Conservation (phyloP, 1,139 yeast species). For the Candida tropicalis region DNA sequence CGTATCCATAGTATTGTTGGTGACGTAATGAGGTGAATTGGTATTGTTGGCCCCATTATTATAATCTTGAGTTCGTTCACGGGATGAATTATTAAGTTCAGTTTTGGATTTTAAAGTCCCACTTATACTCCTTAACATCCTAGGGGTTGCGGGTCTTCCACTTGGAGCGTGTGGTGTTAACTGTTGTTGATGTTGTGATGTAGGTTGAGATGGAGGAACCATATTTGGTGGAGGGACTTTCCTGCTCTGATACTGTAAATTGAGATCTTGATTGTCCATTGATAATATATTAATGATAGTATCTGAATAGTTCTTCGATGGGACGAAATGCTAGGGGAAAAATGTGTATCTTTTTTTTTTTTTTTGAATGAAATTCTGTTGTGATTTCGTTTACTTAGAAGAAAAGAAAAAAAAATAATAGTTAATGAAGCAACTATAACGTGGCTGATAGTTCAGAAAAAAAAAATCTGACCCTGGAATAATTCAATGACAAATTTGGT, state of each 20-base stretch:
- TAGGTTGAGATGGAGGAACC: slow-evolving; percentile 3
- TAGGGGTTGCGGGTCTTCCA: slow-evolving; percentile 69
- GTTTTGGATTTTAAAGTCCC: slow-evolving; percentile 30
- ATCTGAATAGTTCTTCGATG: not conserved
- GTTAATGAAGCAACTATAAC: slow-evolving; percentile 7
- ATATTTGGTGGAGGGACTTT: slow-evolving; percentile 8
- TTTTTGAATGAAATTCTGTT: not conserved
- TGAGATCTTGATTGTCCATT: slow-evolving; percentile 11
- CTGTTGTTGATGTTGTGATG: slow-evolving; percentile 6
- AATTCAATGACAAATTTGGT: slow-evolving; percentile 2
- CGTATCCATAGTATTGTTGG: slow-evolving; percentile 15
- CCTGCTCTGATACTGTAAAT: slow-evolving; percentile 8
- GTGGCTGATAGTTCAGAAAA: slow-evolving; percentile 5
- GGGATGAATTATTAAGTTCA: slow-evolving; percentile 10
- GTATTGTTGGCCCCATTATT: slow-evolving; percentile 1
- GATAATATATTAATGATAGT: not conserved
- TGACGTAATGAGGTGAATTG: slow-evolving; percentile 23
- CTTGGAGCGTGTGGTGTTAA: no score
- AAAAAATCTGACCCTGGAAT: not conserved
- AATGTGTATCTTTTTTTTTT: slow-evolving; percentile 1
- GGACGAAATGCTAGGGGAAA: not conserved
- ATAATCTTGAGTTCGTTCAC: slow-evolving; percentile 1
- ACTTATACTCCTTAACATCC: slow-evolving; percentile 67
- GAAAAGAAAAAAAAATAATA: slow-evolving; percentile 1
- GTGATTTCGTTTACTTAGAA: slow-evolving; percentile 1